Evolutionary conservation across 345 rosid genomes (phyloP), one percentile per base, ranked within the genome.

Genomic region (Salix arbutifolia): DNA sequence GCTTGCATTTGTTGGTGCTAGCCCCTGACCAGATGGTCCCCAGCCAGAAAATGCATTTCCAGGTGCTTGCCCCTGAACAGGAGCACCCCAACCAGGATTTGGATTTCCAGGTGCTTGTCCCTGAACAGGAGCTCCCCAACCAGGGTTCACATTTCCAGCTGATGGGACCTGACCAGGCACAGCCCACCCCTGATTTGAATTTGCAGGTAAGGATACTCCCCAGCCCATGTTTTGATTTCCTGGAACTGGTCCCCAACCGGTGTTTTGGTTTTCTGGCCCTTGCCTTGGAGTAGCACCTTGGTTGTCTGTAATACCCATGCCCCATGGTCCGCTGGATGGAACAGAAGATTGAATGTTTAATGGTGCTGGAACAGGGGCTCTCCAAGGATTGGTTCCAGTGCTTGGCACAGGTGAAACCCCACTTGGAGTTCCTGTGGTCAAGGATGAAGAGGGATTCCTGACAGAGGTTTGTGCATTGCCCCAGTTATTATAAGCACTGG

Each of bases 211-310:
- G 62, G 87, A 85, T 74, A 85, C 95, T 30, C 77, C 89, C 97
- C 95, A 90, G 61, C 87, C 92, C 87, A 87, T 69, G 82, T 77
- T 88, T 53, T 82, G 83, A 71, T 91, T 88, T 76, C 84, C 88
- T 13, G 87, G 82, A 77, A 77, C 71, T 76, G 87, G 82, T 30
- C 89, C 84, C 97, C 96, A 90, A 74, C 86, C 85, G 35, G 75
- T 53, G 83, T 73, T 88, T 75, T 86, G 94, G 79, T 83, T 87
- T 28, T 84, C 86, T 21, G 79, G 80, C 74, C 75, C 85, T 74
- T 77, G 89, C 67, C 84, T 69, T 50, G 84, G 87, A 68, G 84
- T 68, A 9, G 80, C 31, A 75, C 68, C 82, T 73, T 78, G 86
- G 79, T 78, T 84, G 76, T 81, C 85, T 14, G 86, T 44, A 40